phyloP scores from a whole-genome alignment of 768 basidiomycete species.

The Cyclocybe aegerita region DNA sequence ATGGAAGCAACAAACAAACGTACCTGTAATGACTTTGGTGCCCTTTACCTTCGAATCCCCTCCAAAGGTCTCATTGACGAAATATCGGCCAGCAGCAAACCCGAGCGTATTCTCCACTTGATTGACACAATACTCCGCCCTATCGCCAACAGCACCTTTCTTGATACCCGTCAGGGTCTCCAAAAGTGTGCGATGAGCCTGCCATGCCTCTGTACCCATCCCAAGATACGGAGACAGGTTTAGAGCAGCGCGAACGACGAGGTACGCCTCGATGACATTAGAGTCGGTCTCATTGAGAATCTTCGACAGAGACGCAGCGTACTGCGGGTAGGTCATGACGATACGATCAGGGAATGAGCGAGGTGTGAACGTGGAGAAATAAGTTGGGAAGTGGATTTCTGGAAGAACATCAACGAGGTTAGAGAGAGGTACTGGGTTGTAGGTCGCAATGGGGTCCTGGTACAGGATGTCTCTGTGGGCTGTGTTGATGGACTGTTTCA shows the following conservation, averaged over 20 bases:
- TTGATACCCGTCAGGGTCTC: slow-evolving; percentile 83
- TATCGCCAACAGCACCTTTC: slow-evolving; percentile 80
- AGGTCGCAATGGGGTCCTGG: slow-evolving; percentile 82
- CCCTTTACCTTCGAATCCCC: slow-evolving; percentile 79
- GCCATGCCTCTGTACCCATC: slow-evolving; percentile 73
- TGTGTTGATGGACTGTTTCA: slow-evolving; percentile 2
- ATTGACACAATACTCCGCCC: slow-evolving; percentile 80
- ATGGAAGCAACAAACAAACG: neutral
- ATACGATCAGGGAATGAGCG: slow-evolving; percentile 73
- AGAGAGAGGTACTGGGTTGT: slow-evolving; percentile 77
- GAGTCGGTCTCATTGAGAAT: slow-evolving; percentile 68
- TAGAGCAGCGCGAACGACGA: slow-evolving; percentile 75
- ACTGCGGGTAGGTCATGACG: slow-evolving; percentile 82
- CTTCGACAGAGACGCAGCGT: slow-evolving; percentile 60
- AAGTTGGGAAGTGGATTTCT: slow-evolving; percentile 80
- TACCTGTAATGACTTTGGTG: slow-evolving; percentile 80
- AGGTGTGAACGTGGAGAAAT: slow-evolving; percentile 83
- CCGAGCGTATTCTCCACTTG: slow-evolving; percentile 75
- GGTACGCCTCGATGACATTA: slow-evolving; percentile 83
- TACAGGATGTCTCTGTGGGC: slow-evolving; percentile 57
- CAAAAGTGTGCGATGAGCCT: slow-evolving; percentile 65
- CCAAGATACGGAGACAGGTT: slow-evolving; percentile 72
- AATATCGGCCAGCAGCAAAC: slow-evolving; percentile 88
- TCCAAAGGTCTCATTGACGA: slow-evolving; percentile 81
- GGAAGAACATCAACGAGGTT: slow-evolving; percentile 70